phyloP scores from a whole-genome alignment of 2,329 filamentous ascomycete genomes.

The Sordariomycetes sp. region DNA sequence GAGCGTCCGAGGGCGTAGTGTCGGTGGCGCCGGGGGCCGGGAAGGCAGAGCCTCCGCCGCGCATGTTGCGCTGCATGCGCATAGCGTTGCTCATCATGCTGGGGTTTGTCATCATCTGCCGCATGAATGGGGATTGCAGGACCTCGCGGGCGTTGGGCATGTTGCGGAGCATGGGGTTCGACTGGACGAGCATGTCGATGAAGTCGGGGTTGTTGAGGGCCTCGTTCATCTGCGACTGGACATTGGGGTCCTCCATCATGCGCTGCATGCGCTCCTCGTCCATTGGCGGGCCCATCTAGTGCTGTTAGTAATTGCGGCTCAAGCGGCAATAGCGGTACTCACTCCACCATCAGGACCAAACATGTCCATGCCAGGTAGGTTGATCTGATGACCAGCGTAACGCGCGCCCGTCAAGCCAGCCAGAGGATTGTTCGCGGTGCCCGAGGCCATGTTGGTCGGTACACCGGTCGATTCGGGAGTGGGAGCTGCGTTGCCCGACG shows the following conservation, averaged over 20 bases:
- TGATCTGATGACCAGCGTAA: constrained; percentile 78
- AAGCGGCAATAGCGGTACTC: constrained; percentile 33
- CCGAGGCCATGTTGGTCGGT: constrained; percentile 70
- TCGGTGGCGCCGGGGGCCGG: constrained; percentile 89
- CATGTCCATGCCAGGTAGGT: constrained; percentile 75
- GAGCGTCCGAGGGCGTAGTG: constrained; percentile 57
- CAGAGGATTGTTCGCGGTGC: constrained; percentile 79
- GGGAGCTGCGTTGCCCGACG: constrained; percentile 29
- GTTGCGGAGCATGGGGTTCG: constrained; percentile 73
- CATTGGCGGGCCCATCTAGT: constrained; percentile 90
- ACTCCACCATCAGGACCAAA: constrained; percentile 94
- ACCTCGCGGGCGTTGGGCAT: constrained; percentile 74
- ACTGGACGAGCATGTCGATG: constrained; percentile 88
- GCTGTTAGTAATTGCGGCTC: no score
- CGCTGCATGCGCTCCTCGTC: constrained; percentile 69
- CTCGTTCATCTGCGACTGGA: constrained; percentile 84
- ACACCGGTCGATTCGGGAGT: constrained; percentile 36
- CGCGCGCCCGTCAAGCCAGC: constrained; percentile 86
- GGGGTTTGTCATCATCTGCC: constrained; percentile 89
- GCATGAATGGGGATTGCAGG: constrained; percentile 79
- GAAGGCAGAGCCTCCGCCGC: constrained; percentile 53
- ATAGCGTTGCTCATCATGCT: constrained; percentile 73
- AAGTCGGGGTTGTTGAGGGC: constrained; percentile 92
- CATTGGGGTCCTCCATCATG: constrained; percentile 82
- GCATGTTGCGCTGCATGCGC: constrained; percentile 69